Conservation (phyloP, 139 green algal species). For the Auxenochlorella protothecoides region DNA sequence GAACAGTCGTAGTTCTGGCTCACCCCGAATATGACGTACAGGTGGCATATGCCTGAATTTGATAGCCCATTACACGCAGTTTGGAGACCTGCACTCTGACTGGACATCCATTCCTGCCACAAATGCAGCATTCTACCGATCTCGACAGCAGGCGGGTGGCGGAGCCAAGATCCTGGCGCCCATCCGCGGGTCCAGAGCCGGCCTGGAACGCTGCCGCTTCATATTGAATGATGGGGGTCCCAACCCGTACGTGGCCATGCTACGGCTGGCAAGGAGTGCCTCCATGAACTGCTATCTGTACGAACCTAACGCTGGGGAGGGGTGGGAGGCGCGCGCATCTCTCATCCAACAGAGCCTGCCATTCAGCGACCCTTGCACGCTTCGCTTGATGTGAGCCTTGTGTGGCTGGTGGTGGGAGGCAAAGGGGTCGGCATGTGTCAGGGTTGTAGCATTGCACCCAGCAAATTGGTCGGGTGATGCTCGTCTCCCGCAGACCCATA, state of each 20-base stretch:
- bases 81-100: no score
- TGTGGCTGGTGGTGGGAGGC: no score
- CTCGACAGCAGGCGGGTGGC: slow-evolving; percentile 4
- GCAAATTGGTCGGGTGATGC: no score
- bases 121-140: slow-evolving; percentile 3
- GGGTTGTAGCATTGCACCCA: no score
- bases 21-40: no score
- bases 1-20: no score
- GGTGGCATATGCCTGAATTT: no score
- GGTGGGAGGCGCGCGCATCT: not conserved
- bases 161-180: slow-evolving; percentile 4
- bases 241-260: not conserved
- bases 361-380: not conserved
- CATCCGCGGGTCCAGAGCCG: not conserved
- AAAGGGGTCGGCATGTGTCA: no score
- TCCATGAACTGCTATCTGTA: slow-evolving; percentile 7
- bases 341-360: not conserved
- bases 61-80: no score
- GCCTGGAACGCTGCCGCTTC: not conserved
- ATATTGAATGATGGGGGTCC: not conserved
- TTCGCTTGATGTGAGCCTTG: no score
- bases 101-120: no score
- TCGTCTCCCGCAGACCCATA: not conserved
- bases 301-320: not conserved
- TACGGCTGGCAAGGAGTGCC: not conserved